phyloP scores from a whole-genome alignment of 371 early-diverging fungal species.

The Syncephalastrum racemosum region DNA sequence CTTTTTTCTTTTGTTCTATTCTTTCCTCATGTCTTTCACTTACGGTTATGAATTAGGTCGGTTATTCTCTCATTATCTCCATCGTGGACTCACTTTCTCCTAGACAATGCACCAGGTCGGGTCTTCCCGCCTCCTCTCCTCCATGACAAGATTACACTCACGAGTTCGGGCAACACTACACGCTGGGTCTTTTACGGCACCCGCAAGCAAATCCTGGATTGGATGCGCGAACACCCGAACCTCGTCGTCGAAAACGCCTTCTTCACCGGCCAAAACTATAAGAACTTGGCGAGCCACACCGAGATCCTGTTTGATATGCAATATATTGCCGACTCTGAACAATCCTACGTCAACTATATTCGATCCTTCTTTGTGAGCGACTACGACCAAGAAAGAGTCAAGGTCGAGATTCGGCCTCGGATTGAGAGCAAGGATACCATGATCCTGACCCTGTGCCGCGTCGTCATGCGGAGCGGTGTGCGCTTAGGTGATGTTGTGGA shows the following conservation, averaged over 20 bases:
- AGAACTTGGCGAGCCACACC: constrained; percentile 16
- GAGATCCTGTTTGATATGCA: constrained; percentile 45
- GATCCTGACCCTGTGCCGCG: constrained; percentile 30
- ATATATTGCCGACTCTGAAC: constrained; percentile 29
- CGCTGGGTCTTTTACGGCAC: constrained; percentile 47
- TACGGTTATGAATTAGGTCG: constrained; percentile 9
- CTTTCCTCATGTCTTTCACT: background rate
- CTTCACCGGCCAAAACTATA: constrained; percentile 22
- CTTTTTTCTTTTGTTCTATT: background rate
- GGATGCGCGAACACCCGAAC: constrained; percentile 34
- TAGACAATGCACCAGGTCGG: constrained; percentile 25
- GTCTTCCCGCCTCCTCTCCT: constrained; percentile 41
- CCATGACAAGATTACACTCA: constrained; percentile 32
- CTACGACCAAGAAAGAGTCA: constrained; percentile 32
- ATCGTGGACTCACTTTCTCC: background rate
- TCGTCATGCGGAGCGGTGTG: constrained; percentile 30
- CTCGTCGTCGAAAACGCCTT: constrained; percentile 32
- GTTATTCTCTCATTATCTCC: background rate
- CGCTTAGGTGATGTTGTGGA: constrained; percentile 32
- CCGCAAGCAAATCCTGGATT: constrained; percentile 40
- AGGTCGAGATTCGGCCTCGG: constrained; percentile 40
- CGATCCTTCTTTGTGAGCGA: constrained; percentile 42
- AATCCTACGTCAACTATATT: constrained; percentile 32
- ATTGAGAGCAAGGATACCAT: constrained; percentile 42
- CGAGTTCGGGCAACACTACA: constrained; percentile 34